These are phyloP conservation scores for Juglanconis sp. DNA, from an alignment of 2,329 filamentous ascomycete species.

Conservation along the genomic window DNA sequence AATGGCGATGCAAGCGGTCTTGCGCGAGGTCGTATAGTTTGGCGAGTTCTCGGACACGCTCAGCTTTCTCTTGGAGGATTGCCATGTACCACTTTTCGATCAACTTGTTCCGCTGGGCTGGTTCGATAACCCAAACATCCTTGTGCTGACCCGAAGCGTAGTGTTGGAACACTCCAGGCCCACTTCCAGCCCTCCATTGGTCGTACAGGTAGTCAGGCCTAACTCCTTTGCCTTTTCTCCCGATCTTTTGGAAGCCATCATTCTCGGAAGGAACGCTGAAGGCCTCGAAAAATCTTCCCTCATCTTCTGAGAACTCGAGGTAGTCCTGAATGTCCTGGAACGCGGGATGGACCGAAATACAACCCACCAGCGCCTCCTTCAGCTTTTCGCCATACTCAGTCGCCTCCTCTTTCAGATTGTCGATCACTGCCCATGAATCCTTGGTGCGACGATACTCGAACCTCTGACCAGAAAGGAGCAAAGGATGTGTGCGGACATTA, in stretches of 20 bases:
- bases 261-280: conserved; percentile 46
- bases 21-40: conserved; percentile 41
- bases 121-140: conserved; percentile 51
- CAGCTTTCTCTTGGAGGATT: conserved; percentile 49
- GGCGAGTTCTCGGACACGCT: conserved; percentile 35
- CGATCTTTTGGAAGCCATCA: conserved; percentile 46
- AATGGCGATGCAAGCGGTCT: conserved; percentile 39
- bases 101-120: conserved; percentile 32
- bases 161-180: conserved; percentile 41
- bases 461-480: conserved; percentile 44
- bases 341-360: conserved; percentile 11
- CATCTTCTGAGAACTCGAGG: conserved; percentile 50
- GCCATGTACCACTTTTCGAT: conserved; percentile 39
- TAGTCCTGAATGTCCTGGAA: conserved; percentile 35
- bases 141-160: conserved; percentile 25
- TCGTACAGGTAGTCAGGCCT: conserved; percentile 47
- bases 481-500: conserved; percentile 41
- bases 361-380: conserved; percentile 18
- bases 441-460: conserved; percentile 29
- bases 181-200: conserved; percentile 47
- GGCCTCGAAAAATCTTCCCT: conserved; percentile 52
- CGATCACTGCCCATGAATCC: conserved; percentile 39
- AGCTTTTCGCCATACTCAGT: conserved; percentile 22
- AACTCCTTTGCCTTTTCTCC: conserved; percentile 42
- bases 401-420: conserved; percentile 35